A percentile compares a stretch with the other conserved stretches of the same genome.
These are phyloP conservation scores for Aspergillus arachidicola DNA, from an alignment of 2,329 filamentous ascomycete genomes.

Conservation along the genomic window DNA sequence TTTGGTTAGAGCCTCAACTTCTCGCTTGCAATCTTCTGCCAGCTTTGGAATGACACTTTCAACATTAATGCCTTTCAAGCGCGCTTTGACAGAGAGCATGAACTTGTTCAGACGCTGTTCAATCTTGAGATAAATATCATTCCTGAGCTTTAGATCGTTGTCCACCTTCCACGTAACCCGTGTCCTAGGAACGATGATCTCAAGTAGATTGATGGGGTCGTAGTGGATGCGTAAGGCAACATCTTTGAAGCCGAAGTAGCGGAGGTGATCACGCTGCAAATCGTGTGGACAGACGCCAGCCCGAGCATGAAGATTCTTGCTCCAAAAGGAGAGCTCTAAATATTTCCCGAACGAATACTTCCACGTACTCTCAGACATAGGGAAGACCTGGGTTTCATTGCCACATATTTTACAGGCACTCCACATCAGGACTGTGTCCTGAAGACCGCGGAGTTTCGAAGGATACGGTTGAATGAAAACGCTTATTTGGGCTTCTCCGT, in stretches of 20 bases:
- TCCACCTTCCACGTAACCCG: constrained; percentile 98
- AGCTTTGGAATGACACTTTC: constrained; percentile 90
- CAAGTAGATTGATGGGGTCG: constrained; percentile 87
- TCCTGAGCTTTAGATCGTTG: constrained; percentile 87
- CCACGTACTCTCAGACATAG: constrained; percentile 93
- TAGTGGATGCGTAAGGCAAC: constrained; percentile 87
- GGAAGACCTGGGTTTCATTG: constrained; percentile 83
- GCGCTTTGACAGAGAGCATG: constrained; percentile 80
- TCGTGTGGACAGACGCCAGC: constrained; percentile 84
- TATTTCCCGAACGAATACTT: constrained; percentile 99
- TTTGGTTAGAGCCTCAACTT: constrained; percentile 76
- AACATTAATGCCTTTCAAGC: constrained; percentile 85
- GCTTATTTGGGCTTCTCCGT: constrained; percentile 90
- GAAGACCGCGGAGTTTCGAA: constrained; percentile 64
- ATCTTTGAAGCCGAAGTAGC: constrained; percentile 88
- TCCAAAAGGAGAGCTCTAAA: constrained; percentile 96
- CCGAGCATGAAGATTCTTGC: constrained; percentile 74
- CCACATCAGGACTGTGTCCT: constrained; percentile 92
- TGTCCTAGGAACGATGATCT: constrained; percentile 88
- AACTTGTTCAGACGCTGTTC: constrained; percentile 84
- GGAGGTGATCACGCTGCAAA: constrained; percentile 85
- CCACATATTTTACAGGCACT: constrained; percentile 91
- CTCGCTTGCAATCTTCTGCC: constrained; percentile 74
- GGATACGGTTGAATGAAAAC: constrained; percentile 81
- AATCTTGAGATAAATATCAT: constrained; percentile 80